Evolutionary conservation across 2,329 filamentous ascomycete species (phyloP), one percentile per base, ranked within the genome.

Genomic region (Pyricularia pennisetigena): DNA sequence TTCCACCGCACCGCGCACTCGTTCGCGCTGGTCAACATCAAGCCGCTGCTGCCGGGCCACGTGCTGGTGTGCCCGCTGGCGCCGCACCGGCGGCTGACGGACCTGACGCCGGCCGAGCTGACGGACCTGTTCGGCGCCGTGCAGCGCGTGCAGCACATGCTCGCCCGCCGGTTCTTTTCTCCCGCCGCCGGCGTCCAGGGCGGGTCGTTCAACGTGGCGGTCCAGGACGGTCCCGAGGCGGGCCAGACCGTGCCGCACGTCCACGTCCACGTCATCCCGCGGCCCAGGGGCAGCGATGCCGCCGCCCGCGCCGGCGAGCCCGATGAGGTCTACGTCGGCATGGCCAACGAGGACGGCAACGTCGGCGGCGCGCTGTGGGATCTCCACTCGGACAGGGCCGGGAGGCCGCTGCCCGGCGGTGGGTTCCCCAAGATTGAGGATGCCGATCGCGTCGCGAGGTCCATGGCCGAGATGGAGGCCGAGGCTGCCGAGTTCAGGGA

Each of bases 181-280:
- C 23, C 57, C 12, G 23, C n/a, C 70, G 23, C 20, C 68, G 59
- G 32, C 68, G 9, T 29, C 8, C 81, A 82, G 32, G 78, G 88
- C 70, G 88, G 91, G 10, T 91, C 92, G 69, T 90, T 98, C 80
- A 98, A 97, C 76, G 89, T 99, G 66, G 94, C 94, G 0, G 86
- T 99, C n/a, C 95, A 99, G 78, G 95, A 99, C 78, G 95, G 95
- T 24, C 81, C 83, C 35, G 92, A 93, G 69, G 93, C 95, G 0
- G 95, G 95, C 0, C 95, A 99, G 84, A 97, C 93, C 69, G 94
- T 99, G 63, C 84, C 92, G 9, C 95, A 99, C 79, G 88, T 97
- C 16, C 95, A 99, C 79, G 91, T 93, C 29, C 95, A 99, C 80
- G 86, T 97, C 65, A 94, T 97, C 68, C 94, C 94, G 24, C 81